Conservation (phyloP, 495 filamentous ascomycete genomes). For the Amniculicola lignicola region DNA sequence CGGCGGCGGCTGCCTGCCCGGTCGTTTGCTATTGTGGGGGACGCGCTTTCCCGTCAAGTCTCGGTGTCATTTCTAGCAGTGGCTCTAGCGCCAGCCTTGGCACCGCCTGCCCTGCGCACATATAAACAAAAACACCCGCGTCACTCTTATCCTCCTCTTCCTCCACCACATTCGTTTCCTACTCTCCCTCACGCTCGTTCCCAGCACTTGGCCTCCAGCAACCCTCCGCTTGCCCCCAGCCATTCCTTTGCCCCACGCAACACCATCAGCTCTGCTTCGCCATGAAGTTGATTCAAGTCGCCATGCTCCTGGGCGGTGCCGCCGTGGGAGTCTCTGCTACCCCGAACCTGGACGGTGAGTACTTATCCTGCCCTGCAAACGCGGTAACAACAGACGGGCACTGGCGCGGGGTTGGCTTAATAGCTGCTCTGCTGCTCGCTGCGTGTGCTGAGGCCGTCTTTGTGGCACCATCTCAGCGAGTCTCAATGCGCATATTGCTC, state of each 20-base stretch:
- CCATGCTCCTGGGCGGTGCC: conserved; percentile 8
- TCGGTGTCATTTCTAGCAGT: too few relatives aligned
- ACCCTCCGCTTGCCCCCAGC: background rate
- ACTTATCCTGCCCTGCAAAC: too few relatives aligned
- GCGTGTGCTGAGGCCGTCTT: background rate
- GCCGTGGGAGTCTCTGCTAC: conserved; percentile 5
- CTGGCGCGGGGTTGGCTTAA: too few relatives aligned
- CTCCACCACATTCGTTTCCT: conserved; percentile 10
- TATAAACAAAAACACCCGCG: too few relatives aligned
- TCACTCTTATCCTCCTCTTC: conserved; percentile 9
- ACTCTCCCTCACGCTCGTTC: background rate
- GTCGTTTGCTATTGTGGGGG: too few relatives aligned
- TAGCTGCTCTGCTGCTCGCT: too few relatives aligned
- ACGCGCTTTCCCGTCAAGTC: too few relatives aligned
- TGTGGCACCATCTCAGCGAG: background rate
- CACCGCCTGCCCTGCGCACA: too few relatives aligned
- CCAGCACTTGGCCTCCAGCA: conserved; percentile 2
- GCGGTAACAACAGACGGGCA: too few relatives aligned
- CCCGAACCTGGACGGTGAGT: conserved; percentile 6
- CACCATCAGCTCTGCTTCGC: conserved; percentile 2
- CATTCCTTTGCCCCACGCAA: conserved; percentile 4
- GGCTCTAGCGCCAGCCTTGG: too few relatives aligned
- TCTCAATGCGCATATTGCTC: background rate
- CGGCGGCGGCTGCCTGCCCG: too few relatives aligned
- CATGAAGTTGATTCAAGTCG: conserved; percentile 18